A percentile compares a stretch with the other conserved stretches of the same genome.
Evolutionary conservation across 2,329 filamentous ascomycete species (phyloP).

Genomic region (Aspergillus glaucus): DNA sequence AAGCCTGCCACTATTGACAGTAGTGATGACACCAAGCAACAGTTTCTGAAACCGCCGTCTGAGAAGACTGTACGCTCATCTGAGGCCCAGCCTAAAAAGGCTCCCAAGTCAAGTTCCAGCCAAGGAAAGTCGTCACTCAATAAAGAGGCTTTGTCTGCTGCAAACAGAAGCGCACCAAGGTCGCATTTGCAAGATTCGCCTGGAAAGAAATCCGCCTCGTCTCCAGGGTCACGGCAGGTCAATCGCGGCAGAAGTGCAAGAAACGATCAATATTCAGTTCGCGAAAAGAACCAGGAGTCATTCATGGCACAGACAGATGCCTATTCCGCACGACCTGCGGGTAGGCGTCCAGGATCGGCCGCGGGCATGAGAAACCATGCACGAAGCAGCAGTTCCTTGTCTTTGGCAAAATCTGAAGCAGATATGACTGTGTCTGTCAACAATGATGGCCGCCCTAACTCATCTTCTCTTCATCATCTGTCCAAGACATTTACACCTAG

Average conservation of each 20-base stretch:
- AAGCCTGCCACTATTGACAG: slow-evolving; percentile 21
- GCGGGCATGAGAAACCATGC: slow-evolving; percentile 34
- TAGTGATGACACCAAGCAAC: slow-evolving; percentile 15
- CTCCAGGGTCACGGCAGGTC: slow-evolving; percentile 12
- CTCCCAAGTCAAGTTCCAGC: slow-evolving; percentile 12
- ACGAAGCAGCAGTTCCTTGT: slow-evolving; percentile 39
- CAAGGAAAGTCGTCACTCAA: slow-evolving; percentile 7
- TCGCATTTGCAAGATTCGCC: slow-evolving; percentile 19
- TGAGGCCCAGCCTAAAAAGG: slow-evolving; percentile 7
- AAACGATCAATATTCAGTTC: slow-evolving; percentile 29
- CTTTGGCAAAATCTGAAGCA: slow-evolving; percentile 36
- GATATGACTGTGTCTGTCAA: slow-evolving; percentile 29
- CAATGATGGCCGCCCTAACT: slow-evolving; percentile 23
- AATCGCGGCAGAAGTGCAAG: slow-evolving; percentile 12
- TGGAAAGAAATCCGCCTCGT: slow-evolving; percentile 15
- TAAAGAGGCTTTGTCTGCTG: slow-evolving; percentile 10
- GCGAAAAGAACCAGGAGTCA: slow-evolving; percentile 35
- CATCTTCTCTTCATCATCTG: slow-evolving; percentile 24
- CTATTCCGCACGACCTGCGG: slow-evolving; percentile 32
- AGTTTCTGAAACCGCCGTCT: slow-evolving; percentile 12
- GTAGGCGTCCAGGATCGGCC: slow-evolving; percentile 33
- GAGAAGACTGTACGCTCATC: slow-evolving; percentile 4
- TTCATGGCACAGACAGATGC: slow-evolving; percentile 38
- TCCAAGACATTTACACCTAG: slow-evolving; percentile 39
- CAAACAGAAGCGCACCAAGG: slow-evolving; percentile 25